A percentile compares a stretch with the other conserved stretches of the same genome.
Conservation (phyloP, 208 protist genomes). For the Leishmania major region DNA sequence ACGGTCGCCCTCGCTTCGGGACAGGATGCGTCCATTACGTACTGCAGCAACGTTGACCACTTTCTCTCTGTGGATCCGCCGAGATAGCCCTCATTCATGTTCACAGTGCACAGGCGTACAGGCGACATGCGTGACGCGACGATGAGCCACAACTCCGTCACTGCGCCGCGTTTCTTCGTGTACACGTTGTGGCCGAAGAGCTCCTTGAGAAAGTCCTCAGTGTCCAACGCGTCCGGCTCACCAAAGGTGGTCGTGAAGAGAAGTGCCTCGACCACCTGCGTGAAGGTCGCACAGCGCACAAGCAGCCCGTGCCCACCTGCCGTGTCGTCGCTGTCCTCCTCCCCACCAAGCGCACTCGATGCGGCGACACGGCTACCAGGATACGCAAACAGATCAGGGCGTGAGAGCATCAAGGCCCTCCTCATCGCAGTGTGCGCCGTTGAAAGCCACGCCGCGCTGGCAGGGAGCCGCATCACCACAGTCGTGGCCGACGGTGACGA, state of each 20-base stretch:
- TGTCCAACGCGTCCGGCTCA: not conserved
- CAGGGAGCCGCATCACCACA: conserved; percentile 1
- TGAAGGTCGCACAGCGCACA: conserved; percentile 2
- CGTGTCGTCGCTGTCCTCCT: not conserved
- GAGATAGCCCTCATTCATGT: not conserved
- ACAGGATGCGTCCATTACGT: conserved; percentile 7
- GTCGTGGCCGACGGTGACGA: not conserved
- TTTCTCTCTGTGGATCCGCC: not conserved
- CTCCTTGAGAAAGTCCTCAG: not conserved
- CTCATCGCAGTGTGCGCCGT: not conserved
- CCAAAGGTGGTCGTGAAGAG: conserved; percentile 6
- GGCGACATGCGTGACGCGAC: not conserved
- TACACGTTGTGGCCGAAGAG: not conserved
- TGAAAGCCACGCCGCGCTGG: conserved; percentile 10
- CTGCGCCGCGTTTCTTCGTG: not conserved
- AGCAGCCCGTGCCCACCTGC: not conserved
- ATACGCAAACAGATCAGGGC: not conserved
- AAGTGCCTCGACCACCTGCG: conserved; percentile 5
- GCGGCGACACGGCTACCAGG: not conserved
- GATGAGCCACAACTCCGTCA: not conserved
- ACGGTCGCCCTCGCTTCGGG: not conserved
- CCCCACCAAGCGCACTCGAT: not conserved
- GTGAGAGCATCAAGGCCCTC: conserved; percentile 2
- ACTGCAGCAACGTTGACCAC: not conserved
- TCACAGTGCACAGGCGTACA: not conserved